Percentiles rank a stretch among this genome's conserved stretches.
Conservation (phyloP, 257 asterid species). For the Catharanthus roseus region DNA sequence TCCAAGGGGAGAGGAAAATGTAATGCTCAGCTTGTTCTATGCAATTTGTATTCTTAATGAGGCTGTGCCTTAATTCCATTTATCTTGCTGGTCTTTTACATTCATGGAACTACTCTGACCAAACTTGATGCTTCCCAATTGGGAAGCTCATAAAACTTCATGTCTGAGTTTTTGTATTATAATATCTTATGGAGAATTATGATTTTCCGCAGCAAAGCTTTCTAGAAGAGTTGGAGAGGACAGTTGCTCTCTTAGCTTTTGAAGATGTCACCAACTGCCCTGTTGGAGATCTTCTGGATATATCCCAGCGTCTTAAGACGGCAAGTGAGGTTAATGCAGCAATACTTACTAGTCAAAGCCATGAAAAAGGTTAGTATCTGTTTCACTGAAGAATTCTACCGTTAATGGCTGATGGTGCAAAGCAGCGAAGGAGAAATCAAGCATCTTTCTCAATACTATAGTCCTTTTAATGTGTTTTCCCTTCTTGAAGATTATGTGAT, state of each 20-base stretch:
- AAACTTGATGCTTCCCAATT: background rate
- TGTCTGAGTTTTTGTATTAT: background rate
- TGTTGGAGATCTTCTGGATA: constrained; percentile 57
- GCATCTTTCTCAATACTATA: background rate
- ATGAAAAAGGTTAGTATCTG: constrained; percentile 67
- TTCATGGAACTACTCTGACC: background rate
- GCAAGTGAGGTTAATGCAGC: constrained; percentile 89
- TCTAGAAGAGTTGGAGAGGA: constrained; percentile 77
- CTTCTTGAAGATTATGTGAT: background rate
- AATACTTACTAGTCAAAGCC: constrained; percentile 80
- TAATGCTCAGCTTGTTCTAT: constrained; percentile 23
- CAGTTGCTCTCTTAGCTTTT: constrained; percentile 77
- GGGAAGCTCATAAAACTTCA: background rate
- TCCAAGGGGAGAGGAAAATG: constrained; percentile 91
- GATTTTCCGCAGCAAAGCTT: constrained; percentile 49
- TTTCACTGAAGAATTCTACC: background rate
- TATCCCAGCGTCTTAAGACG: constrained; percentile 75
- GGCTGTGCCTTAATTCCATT: background rate
- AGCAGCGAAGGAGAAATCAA: background rate
- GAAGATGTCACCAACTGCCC: constrained; percentile 71
- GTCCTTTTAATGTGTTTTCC: background rate
- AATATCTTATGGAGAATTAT: constrained; percentile 1
- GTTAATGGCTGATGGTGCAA: background rate
- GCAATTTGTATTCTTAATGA: background rate
- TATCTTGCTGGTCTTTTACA: background rate